Percentiles rank a stretch among this genome's conserved stretches.
Evolutionary conservation across 2,329 filamentous ascomycete species (phyloP).

Genomic region (Ophiobolus disseminans): DNA sequence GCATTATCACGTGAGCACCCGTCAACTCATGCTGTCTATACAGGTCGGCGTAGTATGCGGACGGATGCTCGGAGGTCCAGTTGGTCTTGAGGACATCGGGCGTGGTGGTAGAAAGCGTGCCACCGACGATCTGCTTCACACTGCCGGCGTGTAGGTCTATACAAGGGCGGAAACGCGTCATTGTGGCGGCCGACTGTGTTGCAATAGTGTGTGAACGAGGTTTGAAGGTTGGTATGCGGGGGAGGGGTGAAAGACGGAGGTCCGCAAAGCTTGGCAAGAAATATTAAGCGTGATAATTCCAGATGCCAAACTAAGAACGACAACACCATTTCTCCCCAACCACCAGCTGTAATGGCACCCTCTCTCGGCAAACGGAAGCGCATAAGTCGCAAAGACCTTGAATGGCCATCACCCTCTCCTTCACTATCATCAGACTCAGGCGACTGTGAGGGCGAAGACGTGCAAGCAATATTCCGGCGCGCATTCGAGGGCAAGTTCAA

Average conservation of each 20-base stretch:
- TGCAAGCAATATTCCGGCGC: conserved; percentile 77
- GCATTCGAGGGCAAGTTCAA: conserved; percentile 91
- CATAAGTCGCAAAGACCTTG: conserved; percentile 40
- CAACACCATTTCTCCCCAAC: background rate
- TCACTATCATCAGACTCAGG: conserved; percentile 39
- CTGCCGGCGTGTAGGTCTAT: conserved; percentile 97
- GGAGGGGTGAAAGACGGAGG: conserved; percentile 29
- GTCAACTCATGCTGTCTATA: conserved; percentile 77
- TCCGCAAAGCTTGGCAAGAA: conserved; percentile 22
- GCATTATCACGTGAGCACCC: conserved; percentile 95
- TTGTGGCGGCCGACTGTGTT: conserved; percentile 46
- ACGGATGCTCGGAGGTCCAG: conserved; percentile 83
- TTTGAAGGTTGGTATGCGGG: conserved; percentile 15
- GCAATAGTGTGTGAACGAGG: background rate
- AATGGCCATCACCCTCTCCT: conserved; percentile 33
- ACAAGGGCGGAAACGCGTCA: conserved; percentile 95
- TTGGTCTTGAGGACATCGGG: conserved; percentile 76
- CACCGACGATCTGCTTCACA: conserved; percentile 98
- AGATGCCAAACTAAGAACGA: background rate
- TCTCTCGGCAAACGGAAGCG: conserved; percentile 57
- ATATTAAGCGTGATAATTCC: conserved; percentile 2
- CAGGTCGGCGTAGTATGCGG: conserved; percentile 79
- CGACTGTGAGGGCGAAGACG: conserved; percentile 57
- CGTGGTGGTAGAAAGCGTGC: conserved; percentile 67
- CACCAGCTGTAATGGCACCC: conserved; percentile 45